Evolutionary conservation across 2,329 filamentous ascomycete genomes (phyloP).

Genomic region (Diplocarpon mali): DNA sequence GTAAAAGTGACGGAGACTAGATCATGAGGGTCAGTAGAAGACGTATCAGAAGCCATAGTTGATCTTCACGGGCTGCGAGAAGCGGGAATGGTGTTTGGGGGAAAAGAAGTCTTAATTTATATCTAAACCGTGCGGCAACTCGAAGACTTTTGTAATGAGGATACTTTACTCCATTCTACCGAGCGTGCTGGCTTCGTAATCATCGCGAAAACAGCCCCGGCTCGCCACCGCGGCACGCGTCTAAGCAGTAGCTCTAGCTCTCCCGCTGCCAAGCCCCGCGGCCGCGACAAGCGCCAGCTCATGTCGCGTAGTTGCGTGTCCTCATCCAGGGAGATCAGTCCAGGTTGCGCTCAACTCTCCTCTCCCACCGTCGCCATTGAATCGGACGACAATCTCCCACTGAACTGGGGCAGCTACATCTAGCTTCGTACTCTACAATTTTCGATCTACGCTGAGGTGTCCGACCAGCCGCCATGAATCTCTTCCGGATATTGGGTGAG

Average conservation of each 20-base stretch:
- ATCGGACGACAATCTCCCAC: slow-evolving; percentile 9
- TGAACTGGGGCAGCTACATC: slow-evolving; percentile 7
- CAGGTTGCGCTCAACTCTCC: neutral
- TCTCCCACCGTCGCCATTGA: slow-evolving; percentile 9
- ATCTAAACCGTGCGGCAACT: too few species aligned
- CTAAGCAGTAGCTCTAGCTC: too few species aligned
- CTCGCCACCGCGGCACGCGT: too few species aligned
- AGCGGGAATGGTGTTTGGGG: neutral
- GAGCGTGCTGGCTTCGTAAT: slow-evolving; percentile 22
- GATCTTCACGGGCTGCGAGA: neutral
- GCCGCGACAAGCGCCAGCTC: slow-evolving; percentile 6
- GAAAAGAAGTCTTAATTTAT: neutral
- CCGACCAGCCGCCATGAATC: slow-evolving; percentile 45
- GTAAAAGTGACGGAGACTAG: slow-evolving; percentile 35
- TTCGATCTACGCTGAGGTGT: slow-evolving; percentile 13
- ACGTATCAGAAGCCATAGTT: slow-evolving; percentile 12
- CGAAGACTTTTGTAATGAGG: slow-evolving; percentile 1
- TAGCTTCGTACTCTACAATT: slow-evolving; percentile 1
- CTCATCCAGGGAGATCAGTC: slow-evolving; percentile 9
- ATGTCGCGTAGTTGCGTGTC: slow-evolving; percentile 22
- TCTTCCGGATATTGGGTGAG: slow-evolving; percentile 58
- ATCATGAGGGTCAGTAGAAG: slow-evolving; percentile 21
- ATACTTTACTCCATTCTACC: neutral
- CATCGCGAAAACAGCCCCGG: slow-evolving; percentile 1
- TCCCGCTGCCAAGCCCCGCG: slow-evolving; percentile 2